These are phyloP conservation scores for Leishmania braziliensis DNA, from an alignment of 208 protist genomes.

Conservation along the genomic window DNA sequence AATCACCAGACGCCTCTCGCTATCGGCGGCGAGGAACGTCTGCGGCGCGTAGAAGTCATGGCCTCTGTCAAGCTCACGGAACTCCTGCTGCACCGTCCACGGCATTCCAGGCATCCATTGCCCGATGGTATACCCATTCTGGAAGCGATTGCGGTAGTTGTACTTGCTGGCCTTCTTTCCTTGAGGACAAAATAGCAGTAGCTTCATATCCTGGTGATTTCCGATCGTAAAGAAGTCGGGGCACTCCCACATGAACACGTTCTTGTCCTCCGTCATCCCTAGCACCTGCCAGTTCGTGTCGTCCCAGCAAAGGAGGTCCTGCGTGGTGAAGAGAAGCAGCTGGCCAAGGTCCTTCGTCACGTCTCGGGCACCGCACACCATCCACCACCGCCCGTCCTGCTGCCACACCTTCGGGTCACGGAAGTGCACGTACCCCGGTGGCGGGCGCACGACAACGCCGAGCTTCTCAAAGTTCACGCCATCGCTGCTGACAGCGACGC, in stretches of 20 bases:
- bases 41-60: slow-evolving; percentile 52
- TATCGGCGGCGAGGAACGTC: slow-evolving; percentile 23
- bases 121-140: slow-evolving; percentile 31
- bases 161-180: slow-evolving; percentile 24
- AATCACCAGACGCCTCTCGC: too few species aligned
- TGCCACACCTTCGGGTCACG: slow-evolving; percentile 50
- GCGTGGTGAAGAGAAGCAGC: slow-evolving; percentile 35
- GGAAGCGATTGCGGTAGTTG: slow-evolving; percentile 42
- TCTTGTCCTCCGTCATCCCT: slow-evolving; percentile 32
- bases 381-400: slow-evolving; percentile 39
- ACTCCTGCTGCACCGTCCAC: slow-evolving; percentile 26
- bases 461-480: slow-evolving; percentile 44
- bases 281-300: slow-evolving; percentile 29
- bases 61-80: slow-evolving; percentile 41
- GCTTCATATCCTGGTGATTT: background rate
- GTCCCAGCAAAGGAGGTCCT: slow-evolving; percentile 32
- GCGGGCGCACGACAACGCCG: slow-evolving; percentile 30
- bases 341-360: slow-evolving; percentile 33
- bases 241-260: slow-evolving; percentile 59
- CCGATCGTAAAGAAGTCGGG: slow-evolving; percentile 28
- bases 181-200: slow-evolving; percentile 41
- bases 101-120: slow-evolving; percentile 10
- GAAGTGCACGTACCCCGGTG: slow-evolving; percentile 39
- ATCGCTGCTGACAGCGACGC: slow-evolving; percentile 51
- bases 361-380: slow-evolving; percentile 43